Evolutionary conservation across 371 early-diverging fungal genomes (phyloP).

Genomic region (Circinella minor): DNA sequence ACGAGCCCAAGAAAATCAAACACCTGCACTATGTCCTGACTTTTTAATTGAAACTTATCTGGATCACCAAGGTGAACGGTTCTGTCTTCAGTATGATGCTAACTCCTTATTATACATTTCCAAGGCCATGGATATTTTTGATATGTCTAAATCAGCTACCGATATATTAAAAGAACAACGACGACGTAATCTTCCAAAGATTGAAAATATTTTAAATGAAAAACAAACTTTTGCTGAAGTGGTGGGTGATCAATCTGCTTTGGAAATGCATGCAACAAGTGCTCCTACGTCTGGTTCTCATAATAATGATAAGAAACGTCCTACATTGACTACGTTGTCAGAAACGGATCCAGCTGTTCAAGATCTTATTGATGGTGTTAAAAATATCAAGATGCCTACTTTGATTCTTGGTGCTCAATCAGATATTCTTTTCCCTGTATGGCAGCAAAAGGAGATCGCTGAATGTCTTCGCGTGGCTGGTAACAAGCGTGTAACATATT

Average conservation of each 20-base stretch:
- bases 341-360: conserved; percentile 54
- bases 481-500: conserved; percentile 90
- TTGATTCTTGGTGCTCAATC: conserved; percentile 93
- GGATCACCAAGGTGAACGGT: conserved; percentile 94
- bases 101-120: conserved; percentile 94
- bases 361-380: conserved; percentile 65
- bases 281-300: not conserved
- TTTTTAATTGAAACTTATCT: conserved; percentile 95
- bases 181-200: conserved; percentile 35
- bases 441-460: conserved; percentile 96
- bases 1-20: conserved; percentile 69
- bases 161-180: conserved; percentile 52
- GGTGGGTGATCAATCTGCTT: conserved; percentile 38
- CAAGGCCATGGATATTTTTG: conserved; percentile 98
- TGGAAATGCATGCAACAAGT: conserved; percentile 29
- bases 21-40: conserved; percentile 90
- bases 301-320: conserved; percentile 17
- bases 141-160: conserved; percentile 72
- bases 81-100: conserved; percentile 92
- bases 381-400: conserved; percentile 70
- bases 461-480: conserved; percentile 80
- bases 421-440: conserved; percentile 92
- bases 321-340: conserved; percentile 26
- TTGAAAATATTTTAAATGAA: conserved; percentile 32
- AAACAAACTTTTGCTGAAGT: conserved; percentile 28